phyloP scores from a whole-genome alignment of 495 filamentous ascomycete species.

The Lentithecium fluviatile region DNA sequence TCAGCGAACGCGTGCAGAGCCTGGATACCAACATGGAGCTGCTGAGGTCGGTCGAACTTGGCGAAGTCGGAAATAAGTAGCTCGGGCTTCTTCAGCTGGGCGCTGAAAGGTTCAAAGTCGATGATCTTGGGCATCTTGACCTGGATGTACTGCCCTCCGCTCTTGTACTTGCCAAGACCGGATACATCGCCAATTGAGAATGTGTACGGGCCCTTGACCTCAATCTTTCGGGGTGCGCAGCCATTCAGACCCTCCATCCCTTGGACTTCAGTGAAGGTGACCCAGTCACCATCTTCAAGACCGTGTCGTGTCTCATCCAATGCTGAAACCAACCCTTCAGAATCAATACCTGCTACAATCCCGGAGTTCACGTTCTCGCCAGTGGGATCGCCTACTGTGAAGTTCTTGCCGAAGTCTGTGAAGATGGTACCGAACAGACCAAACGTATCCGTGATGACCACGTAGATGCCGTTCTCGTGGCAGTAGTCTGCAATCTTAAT shows the following conservation, averaged over 20 bases:
- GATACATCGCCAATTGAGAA: conserved; percentile 96
- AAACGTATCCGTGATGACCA: conserved; percentile 83
- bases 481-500: conserved; percentile 83
- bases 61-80: conserved; percentile 91
- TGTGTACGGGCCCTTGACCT: conserved; percentile 92
- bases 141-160: conserved; percentile 86
- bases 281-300: conserved; percentile 92
- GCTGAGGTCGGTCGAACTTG: conserved; percentile 90
- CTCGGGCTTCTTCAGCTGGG: conserved; percentile 80
- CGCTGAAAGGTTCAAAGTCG: conserved; percentile 76
- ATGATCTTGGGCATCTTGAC: conserved; percentile 97
- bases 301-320: conserved; percentile 95
- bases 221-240: conserved; percentile 79
- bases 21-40: conserved; percentile 91
- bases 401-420: conserved; percentile 95
- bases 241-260: conserved; percentile 90
- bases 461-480: conserved; percentile 84
- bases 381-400: conserved; percentile 82
- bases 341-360: conserved; percentile 85
- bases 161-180: conserved; percentile 75
- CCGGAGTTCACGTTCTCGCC: conserved; percentile 86
- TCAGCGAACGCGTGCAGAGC: conserved; percentile 82
- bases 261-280: conserved; percentile 89
- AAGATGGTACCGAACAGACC: conserved; percentile 95
- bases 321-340: conserved; percentile 87